Base-by-base conservation (phyloP, 495 filamentous ascomycete genomes). In the Tuber borchii region DNA sequence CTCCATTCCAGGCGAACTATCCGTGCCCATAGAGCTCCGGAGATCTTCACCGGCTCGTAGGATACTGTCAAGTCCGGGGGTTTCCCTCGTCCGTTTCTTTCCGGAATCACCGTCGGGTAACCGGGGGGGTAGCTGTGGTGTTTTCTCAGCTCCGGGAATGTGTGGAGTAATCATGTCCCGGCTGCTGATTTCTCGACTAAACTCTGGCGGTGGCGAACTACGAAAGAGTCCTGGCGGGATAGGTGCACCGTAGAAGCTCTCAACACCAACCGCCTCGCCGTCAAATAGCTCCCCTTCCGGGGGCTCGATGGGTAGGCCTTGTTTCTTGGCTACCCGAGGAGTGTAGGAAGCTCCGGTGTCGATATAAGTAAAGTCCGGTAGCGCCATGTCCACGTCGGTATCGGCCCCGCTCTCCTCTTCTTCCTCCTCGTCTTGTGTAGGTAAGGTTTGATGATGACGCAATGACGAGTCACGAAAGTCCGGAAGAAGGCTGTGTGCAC, bases 331-430 rank as follows among this genome's bases (percentile, higher is more conserved):
- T 16, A 20, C 39, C 20, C 69, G 43, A 8, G 78, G 76, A 17
- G 73, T 73, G 68, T 73, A 80, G n/a, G 78, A 80, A 19, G 73
- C 43, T 43, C 75, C 73, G 45, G 43, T 48, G 12, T 70, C 56
- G n/a, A 73, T 61, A 39, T 75, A 79, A 0, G 77, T 73, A 34
- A 79, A 79, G 14, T 81, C 79, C 7, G 79, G 70, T 1, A 73
- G 71, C 1, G 74, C 71, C 40, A 46, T 42, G 6, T 31, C 56
- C 45, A 61, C 74, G 17, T 75, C 73, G 39, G 65, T 75, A 40
- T 75, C 77, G 19, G 72, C 77, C 4, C 70, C 51, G 3, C n/a
- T 77, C 26, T 73, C 69, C 1, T 79, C 75, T 20, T 69, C 37
- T 2, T 69, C 37, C 5, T 74, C 77, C 6, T 69, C 37, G 5